Evolutionary conservation across 2,329 filamentous ascomycete genomes (phyloP).

Genomic region (Uncinocarpus reesii): DNA sequence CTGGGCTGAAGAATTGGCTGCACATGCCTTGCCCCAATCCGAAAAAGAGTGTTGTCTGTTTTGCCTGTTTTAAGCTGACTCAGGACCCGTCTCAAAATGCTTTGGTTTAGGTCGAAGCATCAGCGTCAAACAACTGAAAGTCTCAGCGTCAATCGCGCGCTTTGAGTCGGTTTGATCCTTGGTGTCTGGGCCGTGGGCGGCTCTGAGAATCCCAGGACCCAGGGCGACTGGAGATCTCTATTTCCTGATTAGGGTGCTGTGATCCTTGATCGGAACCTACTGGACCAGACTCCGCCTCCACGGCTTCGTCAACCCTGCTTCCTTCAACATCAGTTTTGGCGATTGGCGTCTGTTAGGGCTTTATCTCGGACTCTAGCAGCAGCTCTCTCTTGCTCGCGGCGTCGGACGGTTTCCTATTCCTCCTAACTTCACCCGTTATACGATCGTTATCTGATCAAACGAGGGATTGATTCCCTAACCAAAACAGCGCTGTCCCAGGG

Average conservation of each 20-base stretch:
- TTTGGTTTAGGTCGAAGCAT: not conserved
- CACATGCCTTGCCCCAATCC: too few relatives aligned
- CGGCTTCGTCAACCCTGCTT: too few relatives aligned
- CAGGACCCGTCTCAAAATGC: not conserved
- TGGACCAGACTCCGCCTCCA: too few relatives aligned
- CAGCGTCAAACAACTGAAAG: not conserved
- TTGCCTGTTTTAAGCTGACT: constrained; percentile 1
- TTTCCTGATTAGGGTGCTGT: not conserved
- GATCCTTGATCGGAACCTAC: not conserved
- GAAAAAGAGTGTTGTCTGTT: not conserved
- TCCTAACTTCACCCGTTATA: not conserved
- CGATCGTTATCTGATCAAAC: constrained; percentile 5
- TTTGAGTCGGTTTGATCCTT: not conserved
- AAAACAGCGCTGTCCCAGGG: not conserved
- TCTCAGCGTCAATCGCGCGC: not conserved
- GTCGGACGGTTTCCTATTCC: not conserved
- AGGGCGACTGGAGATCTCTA: too few relatives aligned
- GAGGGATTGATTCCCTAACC: not conserved
- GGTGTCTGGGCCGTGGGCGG: too few relatives aligned
- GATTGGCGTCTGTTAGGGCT: too few relatives aligned
- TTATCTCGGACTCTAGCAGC: not conserved
- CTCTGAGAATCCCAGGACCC: too few relatives aligned
- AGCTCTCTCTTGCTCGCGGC: not conserved
- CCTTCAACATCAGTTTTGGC: too few relatives aligned
- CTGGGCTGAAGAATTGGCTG: too few relatives aligned